Conservation (phyloP, 2,329 filamentous ascomycete species). For the Alternaria burnsii region DNA sequence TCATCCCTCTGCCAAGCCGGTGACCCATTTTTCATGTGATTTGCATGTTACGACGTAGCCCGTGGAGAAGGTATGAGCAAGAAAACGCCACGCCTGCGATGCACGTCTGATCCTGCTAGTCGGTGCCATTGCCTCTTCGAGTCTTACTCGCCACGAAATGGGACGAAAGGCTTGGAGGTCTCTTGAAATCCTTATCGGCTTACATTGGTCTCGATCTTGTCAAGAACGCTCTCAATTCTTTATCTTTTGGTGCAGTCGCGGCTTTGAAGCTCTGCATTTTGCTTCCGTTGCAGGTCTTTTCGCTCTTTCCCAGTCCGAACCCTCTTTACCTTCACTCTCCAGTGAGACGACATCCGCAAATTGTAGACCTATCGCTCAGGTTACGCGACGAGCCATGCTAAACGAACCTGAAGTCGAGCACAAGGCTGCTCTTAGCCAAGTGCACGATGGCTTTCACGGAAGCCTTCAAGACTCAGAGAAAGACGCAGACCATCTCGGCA, state of each 20-base stretch:
- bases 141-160: neutral
- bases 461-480: neutral
- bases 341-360: neutral
- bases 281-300: neutral
- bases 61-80: neutral
- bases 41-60: neutral
- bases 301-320: neutral
- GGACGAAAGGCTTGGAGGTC: neutral
- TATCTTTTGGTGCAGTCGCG: neutral
- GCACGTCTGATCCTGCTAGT: neutral
- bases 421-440: neutral
- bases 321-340: neutral
- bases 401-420: neutral
- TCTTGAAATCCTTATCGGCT: neutral
- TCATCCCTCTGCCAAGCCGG: neutral
- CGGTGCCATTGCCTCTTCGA: neutral
- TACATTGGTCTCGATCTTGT: neutral
- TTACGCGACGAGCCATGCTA: neutral
- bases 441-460: neutral
- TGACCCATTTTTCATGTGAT: neutral
- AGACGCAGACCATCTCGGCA: neutral
- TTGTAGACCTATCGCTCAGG: neutral
- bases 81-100: constrained; percentile 3
- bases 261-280: neutral
- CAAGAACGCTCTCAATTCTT: neutral